phyloP scores from a whole-genome alignment of 163 green algal genomes.

The Scenedesmus sp. region DNA sequence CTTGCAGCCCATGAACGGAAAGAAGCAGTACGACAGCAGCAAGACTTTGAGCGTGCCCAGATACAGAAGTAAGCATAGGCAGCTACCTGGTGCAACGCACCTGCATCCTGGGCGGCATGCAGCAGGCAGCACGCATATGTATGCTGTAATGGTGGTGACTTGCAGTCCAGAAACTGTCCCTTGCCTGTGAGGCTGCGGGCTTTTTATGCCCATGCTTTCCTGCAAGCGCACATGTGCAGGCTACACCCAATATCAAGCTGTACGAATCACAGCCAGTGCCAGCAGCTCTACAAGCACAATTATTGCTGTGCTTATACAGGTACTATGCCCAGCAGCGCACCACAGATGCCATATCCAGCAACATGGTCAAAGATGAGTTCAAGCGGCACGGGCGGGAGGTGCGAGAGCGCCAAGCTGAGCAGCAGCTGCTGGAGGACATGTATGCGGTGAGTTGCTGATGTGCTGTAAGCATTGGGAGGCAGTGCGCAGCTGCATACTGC shows the following conservation, averaged over 20 bases:
- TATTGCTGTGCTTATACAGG: slow-evolving; percentile 44
- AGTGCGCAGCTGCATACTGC: neutral
- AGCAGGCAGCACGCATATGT: neutral
- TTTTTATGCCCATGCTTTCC: neutral
- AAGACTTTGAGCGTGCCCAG: slow-evolving; percentile 12
- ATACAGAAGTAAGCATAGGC: slow-evolving; percentile 42
- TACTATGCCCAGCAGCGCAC: slow-evolving; percentile 67
- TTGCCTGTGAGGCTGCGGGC: neutral
- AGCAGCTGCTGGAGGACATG: slow-evolving; percentile 66
- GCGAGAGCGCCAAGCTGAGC: slow-evolving; percentile 63
- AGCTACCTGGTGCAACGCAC: slow-evolving; percentile 51
- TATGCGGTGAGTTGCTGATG: slow-evolving; percentile 62
- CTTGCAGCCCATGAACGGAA: slow-evolving; percentile 48
- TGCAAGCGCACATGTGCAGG: neutral
- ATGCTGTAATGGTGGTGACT: neutral
- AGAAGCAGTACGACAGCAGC: slow-evolving; percentile 20
- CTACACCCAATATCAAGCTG: neutral
- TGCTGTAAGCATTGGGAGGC: too few relatives aligned
- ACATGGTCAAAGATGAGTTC: slow-evolving; percentile 68
- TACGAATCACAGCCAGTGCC: neutral
- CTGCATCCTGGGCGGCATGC: neutral
- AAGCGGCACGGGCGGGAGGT: slow-evolving; percentile 61
- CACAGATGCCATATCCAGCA: slow-evolving; percentile 54
- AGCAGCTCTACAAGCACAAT: neutral
- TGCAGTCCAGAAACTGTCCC: neutral